phyloP scores from a whole-genome alignment of 768 basidiomycete genomes.

The Cyclocybe aegerita region DNA sequence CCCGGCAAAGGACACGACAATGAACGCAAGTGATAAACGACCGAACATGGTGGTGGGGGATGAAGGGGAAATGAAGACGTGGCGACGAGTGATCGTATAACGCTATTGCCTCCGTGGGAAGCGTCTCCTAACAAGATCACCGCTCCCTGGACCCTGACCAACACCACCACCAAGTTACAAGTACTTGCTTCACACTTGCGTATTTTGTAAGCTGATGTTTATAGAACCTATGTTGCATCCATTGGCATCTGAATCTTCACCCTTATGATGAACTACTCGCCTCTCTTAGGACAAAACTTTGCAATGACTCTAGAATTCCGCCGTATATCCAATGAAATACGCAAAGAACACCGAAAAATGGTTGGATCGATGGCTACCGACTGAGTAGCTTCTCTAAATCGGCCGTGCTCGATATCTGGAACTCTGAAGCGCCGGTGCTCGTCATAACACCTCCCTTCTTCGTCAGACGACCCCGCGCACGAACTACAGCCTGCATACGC shows the following conservation, averaged over 20 bases:
- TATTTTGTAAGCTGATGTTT: no score
- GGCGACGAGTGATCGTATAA: conserved; percentile 16
- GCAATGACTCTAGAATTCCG: no score
- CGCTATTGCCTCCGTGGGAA: conserved; percentile 11
- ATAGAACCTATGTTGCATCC: no score
- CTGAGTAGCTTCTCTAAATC: conserved; percentile 60
- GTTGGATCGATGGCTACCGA: conserved; percentile 8
- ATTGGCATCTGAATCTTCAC: no score
- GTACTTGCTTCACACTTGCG: no score
- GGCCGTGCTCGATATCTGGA: conserved; percentile 70
- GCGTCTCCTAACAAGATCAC: no score
- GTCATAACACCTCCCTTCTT: conserved; percentile 80
- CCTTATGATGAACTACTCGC: no score
- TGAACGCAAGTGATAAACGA: conserved; percentile 58
- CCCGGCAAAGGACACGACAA: conserved; percentile 62
- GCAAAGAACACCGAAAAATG: neutral
- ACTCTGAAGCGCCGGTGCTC: conserved; percentile 67
- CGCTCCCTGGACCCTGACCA: no score
- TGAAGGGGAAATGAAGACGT: conserved; percentile 22
- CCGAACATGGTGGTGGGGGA: conserved; percentile 52
- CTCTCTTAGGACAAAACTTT: no score
- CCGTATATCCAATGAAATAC: no score
- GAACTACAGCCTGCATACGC: conserved; percentile 85
- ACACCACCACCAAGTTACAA: no score
- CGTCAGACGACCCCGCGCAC: conserved; percentile 76